Conservation (phyloP, 2,329 filamentous ascomycete genomes). For the Colletotrichum lupini region DNA sequence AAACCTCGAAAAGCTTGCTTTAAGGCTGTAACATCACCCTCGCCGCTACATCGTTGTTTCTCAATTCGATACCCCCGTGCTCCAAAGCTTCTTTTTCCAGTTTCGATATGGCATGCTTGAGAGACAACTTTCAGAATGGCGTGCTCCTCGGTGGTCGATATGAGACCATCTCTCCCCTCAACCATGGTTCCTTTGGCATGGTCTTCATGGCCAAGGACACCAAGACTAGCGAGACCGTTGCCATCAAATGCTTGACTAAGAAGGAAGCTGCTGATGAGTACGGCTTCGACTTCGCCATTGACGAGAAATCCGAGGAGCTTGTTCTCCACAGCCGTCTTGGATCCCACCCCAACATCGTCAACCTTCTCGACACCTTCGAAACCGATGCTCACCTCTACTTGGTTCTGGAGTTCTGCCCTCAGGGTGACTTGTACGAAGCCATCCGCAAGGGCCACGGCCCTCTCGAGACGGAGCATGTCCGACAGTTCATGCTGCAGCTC, state of each 20-base stretch:
- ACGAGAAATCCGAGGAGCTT: constrained; percentile 85
- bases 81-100: constrained; percentile 41
- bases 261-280: constrained; percentile 70
- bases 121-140: constrained; percentile 82
- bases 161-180: constrained; percentile 91
- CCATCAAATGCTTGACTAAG: constrained; percentile 97
- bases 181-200: constrained; percentile 99
- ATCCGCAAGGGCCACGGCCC: constrained; percentile 91
- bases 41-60: constrained; percentile 15
- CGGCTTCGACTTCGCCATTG: constrained; percentile 75
- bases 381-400: constrained; percentile 90
- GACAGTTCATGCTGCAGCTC: constrained; percentile 96
- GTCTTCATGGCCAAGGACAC: constrained; percentile 92
- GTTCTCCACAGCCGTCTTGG: constrained; percentile 83
- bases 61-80: constrained; percentile 30
- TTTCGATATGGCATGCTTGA: constrained; percentile 81
- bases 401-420: constrained; percentile 93
- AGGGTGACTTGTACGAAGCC: constrained; percentile 96
- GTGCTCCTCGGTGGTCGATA: constrained; percentile 90
- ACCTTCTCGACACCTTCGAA: constrained; percentile 90
- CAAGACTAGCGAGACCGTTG: constrained; percentile 81
- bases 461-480: constrained; percentile 94
- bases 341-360: constrained; percentile 91
- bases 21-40: constrained; percentile 25
- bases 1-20: constrained; percentile 7